phyloP scores from a whole-genome alignment of 805 yeast genomes.

The Sugiyamaella mastotermitis region DNA sequence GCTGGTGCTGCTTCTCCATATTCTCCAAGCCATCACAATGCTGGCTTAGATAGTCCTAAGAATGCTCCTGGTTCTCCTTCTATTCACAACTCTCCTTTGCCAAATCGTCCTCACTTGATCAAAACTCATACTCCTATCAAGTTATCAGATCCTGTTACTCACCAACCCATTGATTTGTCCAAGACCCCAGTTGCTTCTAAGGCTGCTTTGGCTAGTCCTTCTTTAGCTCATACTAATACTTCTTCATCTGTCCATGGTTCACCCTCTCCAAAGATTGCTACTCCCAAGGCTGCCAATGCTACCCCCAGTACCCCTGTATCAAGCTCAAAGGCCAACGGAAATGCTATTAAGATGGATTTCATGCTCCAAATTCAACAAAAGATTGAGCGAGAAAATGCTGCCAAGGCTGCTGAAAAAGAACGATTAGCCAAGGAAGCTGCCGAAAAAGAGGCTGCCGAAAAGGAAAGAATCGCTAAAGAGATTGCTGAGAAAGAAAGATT shows the following conservation, averaged over 20 bases:
- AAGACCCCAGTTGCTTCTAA: slow-evolving; percentile 2
- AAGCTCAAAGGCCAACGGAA: slow-evolving; percentile 2
- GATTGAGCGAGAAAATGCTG: slow-evolving; percentile 10
- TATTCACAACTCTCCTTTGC: not conserved
- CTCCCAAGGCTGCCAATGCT: slow-evolving; percentile 9
- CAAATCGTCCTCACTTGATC: not conserved
- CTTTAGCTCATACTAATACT: not conserved
- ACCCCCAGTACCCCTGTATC: slow-evolving; percentile 4
- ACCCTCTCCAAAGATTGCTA: not conserved
- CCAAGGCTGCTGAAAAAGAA: slow-evolving; percentile 1
- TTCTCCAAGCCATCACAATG: not conserved
- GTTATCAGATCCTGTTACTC: slow-evolving; percentile 23
- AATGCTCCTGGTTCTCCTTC: not conserved
- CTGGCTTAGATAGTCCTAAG: not conserved
- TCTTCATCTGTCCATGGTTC: slow-evolving; percentile 6
- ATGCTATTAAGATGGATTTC: slow-evolving; percentile 16
- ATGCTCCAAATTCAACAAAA: slow-evolving; percentile 14
- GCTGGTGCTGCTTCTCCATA: too few relatives aligned
- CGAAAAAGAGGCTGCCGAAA: slow-evolving; percentile 2
- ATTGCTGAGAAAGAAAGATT: slow-evolving; percentile 7
- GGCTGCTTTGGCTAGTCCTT: slow-evolving; percentile 5
- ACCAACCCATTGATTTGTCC: slow-evolving; percentile 21
- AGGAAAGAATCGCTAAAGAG: slow-evolving; percentile 4
- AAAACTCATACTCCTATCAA: slow-evolving; percentile 11
- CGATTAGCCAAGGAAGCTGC: slow-evolving; percentile 4